Base-by-base conservation (phyloP, 1,284 basidiomycete genomes). In the Rhodotorula sp. region DNA sequence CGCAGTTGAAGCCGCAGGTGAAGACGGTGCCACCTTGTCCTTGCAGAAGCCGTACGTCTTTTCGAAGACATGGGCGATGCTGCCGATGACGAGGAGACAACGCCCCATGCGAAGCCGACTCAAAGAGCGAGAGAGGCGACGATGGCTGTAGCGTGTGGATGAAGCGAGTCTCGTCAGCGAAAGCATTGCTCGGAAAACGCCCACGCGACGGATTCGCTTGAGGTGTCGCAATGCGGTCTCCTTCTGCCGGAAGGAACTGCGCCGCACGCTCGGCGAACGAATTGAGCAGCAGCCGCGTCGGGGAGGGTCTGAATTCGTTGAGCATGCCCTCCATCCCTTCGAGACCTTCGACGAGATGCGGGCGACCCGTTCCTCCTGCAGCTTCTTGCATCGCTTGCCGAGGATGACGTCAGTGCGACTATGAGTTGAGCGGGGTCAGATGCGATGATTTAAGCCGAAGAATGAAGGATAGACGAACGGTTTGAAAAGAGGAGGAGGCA, bases 1-100 rank as follows among this genome's bases (percentile, higher is more conserved):
- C 87, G 17, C 91, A 91, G 48, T 84, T 75, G 72, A 88, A 75
- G 11, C 79, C 76, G 2, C 72, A 67, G 19, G 79, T 74, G n/a
- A 77, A 52, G 11, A 73, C 70, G 0, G 76, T 76, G 24, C 70
- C 70, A 0, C 48, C 65, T n/a, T 72, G 62, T 6, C 76, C 74
- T 8, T 64, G 54, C 7, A 57, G 54, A 72, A 69, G 22, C 70
- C 69, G 56, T 71, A 71, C 48, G 36, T 62, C 22, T 59, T 48
- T 22, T 70, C 47, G 58, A 79, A 79, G 46, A 78, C 76, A 56
- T 67, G 64, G 2, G 53, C 19, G 51, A 72, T 63, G 2, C 65
- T 54, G 24, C 72, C 72, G 7, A 71, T 53, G 20, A 73, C 66
- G 2, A 78, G 72, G 66, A 77, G 27, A 78, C 71, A 34, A 68